These are phyloP conservation scores for Fusarium pseudograminearum DNA, from an alignment of 2,329 filamentous ascomycete species.

Conservation along the genomic window DNA sequence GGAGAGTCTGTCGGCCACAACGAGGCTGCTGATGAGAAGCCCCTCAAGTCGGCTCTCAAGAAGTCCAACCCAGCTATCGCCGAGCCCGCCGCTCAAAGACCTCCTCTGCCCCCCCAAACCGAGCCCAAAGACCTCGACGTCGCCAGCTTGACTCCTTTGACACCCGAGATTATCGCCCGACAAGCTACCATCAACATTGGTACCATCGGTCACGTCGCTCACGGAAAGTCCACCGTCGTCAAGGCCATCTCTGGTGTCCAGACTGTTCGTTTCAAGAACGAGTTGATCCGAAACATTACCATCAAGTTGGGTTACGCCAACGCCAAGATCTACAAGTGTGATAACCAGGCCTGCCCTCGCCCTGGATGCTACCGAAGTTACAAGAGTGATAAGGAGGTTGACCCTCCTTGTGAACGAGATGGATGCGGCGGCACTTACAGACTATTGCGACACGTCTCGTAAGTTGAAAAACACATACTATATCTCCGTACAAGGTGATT, in stretches of 20 bases:
- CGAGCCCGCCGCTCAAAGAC: constrained; percentile 66
- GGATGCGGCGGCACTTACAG: constrained; percentile 90
- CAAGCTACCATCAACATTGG: constrained; percentile 99
- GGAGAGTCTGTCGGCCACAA: constrained; percentile 73
- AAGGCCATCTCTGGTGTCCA: constrained; percentile 99
- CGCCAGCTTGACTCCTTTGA: constrained; percentile 82
- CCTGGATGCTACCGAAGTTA: constrained; percentile 97
- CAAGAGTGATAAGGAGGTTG: constrained; percentile 99
- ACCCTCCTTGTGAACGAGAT: constrained; percentile 94
- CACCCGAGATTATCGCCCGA: constrained; percentile 95
- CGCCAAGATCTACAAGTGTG: constrained; percentile 99
- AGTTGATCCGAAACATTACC: constrained; percentile 98
- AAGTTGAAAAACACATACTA: constrained; percentile 57
- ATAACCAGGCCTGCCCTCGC: constrained; percentile 89
- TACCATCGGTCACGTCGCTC: constrained; percentile 97
- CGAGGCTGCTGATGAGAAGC: constrained; percentile 72
- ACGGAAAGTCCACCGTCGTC: constrained; percentile 98
- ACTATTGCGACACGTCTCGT: constrained; percentile 92
- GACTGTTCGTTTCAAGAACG: constrained; percentile 99
- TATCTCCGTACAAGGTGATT: constrained; percentile 4
- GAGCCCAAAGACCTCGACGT: constrained; percentile 91
- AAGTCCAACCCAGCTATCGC: constrained; percentile 69
- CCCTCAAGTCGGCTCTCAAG: constrained; percentile 88
- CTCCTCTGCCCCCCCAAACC: constrained; percentile 83
- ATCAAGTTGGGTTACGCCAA: constrained; percentile 99